Conservation (phyloP, 331 rosid genomes). For the Phaseolus coccineus region DNA sequence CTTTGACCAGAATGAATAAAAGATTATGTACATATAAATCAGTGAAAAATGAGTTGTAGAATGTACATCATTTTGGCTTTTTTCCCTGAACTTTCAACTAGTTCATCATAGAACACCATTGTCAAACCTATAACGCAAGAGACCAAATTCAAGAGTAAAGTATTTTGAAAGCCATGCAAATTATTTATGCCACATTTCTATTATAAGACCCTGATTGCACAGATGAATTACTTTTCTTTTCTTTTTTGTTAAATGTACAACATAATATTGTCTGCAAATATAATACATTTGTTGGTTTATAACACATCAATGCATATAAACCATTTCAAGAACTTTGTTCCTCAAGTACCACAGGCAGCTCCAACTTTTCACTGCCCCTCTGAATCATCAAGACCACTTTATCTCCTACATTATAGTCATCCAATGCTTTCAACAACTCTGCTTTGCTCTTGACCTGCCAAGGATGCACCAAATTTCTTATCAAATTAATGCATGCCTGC, state of each 20-base stretch:
- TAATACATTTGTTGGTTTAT: not conserved
- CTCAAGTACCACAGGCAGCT: slow-evolving; percentile 70
- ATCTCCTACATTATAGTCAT: slow-evolving; percentile 81
- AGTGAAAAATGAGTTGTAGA: too few species aligned
- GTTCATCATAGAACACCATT: too few species aligned
- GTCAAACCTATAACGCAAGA: too few species aligned
- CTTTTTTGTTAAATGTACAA: not conserved
- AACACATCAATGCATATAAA: slow-evolving; percentile 20
- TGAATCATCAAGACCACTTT: slow-evolving; percentile 67
- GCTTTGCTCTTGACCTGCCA: slow-evolving; percentile 83
- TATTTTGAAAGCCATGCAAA: not conserved
- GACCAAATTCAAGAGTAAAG: too few species aligned
- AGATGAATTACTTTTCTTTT: not conserved
- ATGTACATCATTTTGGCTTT: too few species aligned
- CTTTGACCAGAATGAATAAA: too few species aligned
- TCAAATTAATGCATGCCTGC: not conserved
- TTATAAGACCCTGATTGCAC: not conserved
- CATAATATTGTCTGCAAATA: not conserved
- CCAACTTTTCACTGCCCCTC: slow-evolving; percentile 75
- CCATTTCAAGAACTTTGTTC: slow-evolving; percentile 60
- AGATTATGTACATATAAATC: too few species aligned
- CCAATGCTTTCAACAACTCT: slow-evolving; percentile 75
- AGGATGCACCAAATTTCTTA: slow-evolving; percentile 26
- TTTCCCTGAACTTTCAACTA: too few species aligned
- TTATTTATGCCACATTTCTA: not conserved